A percentile compares a stretch with the other conserved stretches of the same genome.
Conservation (phyloP, 1,284 basidiomycete genomes). For the Filobasidium uniguttulatum region DNA sequence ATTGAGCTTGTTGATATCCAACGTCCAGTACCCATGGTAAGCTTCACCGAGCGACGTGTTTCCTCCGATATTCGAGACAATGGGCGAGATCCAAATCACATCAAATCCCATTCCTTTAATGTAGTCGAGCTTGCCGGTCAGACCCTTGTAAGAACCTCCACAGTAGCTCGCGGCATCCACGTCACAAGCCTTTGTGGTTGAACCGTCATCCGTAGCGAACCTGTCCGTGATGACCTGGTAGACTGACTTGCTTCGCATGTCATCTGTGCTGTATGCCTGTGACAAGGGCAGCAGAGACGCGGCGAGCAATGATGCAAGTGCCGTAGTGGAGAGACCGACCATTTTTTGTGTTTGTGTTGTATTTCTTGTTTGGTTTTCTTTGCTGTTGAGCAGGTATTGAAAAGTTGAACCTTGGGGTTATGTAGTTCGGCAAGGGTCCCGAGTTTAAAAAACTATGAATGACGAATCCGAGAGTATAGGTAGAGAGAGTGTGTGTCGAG, state of each 20-base stretch:
- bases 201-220: slow-evolving; percentile 27
- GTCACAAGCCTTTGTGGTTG: slow-evolving; percentile 20
- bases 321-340: not conserved
- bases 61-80: slow-evolving; percentile 35
- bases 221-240: slow-evolving; percentile 30
- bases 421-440: too few relatives aligned
- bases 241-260: slow-evolving; percentile 5
- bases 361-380: too few relatives aligned
- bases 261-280: not conserved
- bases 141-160: slow-evolving; percentile 31
- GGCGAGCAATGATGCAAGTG: not conserved
- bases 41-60: slow-evolving; percentile 26
- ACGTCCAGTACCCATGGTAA: slow-evolving; percentile 35
- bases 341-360: too few relatives aligned
- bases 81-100: slow-evolving; percentile 39
- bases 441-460: too few relatives aligned
- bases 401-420: too few relatives aligned
- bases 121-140: slow-evolving; percentile 29
- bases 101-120: slow-evolving; percentile 37
- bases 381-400: too few relatives aligned
- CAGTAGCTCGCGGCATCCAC: slow-evolving; percentile 24
- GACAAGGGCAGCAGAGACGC: not conserved
- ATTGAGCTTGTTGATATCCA: slow-evolving; percentile 34
- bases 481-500: too few relatives aligned
- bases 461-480: too few relatives aligned